These are phyloP conservation scores for Hericium alpestre DNA, from an alignment of 768 basidiomycete species.

Conservation along the genomic window DNA sequence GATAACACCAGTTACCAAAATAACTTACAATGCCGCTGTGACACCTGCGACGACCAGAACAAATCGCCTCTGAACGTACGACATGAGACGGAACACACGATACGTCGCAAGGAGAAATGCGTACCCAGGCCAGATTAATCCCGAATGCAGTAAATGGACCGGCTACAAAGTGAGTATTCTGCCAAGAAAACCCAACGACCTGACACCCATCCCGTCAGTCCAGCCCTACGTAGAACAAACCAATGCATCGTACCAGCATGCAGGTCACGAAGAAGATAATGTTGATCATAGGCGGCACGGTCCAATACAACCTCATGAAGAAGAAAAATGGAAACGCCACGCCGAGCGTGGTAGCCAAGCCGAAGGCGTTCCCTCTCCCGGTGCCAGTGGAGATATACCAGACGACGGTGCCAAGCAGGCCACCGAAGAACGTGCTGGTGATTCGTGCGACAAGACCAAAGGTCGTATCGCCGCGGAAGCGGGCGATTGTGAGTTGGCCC, in stretches of 20 bases:
- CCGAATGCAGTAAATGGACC: slow-evolving; percentile 49
- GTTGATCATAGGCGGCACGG: slow-evolving; percentile 62
- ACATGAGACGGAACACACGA: background rate
- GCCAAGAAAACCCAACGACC: slow-evolving; percentile 69
- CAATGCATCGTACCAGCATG: slow-evolving; percentile 36
- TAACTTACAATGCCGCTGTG: slow-evolving; percentile 59
- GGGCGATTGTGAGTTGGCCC: slow-evolving; percentile 60
- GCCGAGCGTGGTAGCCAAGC: slow-evolving; percentile 55
- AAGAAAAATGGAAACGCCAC: slow-evolving; percentile 67
- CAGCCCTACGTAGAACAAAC: background rate
- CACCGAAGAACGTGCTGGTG: slow-evolving; percentile 55
- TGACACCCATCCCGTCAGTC: slow-evolving; percentile 15
- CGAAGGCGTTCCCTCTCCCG: slow-evolving; percentile 53
- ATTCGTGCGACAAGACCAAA: slow-evolving; percentile 56
- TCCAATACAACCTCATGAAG: slow-evolving; percentile 63
- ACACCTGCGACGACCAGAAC: slow-evolving; percentile 65
- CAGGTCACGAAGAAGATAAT: slow-evolving; percentile 58
- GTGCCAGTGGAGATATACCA: slow-evolving; percentile 69
- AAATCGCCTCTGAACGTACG: slow-evolving; percentile 42
- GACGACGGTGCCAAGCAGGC: slow-evolving; percentile 48
- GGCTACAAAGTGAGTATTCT: slow-evolving; percentile 39
- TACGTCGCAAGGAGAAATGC: slow-evolving; percentile 3
- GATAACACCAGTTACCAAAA: slow-evolving; percentile 9
- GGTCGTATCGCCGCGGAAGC: slow-evolving; percentile 68
- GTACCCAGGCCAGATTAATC: slow-evolving; percentile 62